phyloP scores from a whole-genome alignment of 106 monocot species.

The Narthecium ossifragum region DNA sequence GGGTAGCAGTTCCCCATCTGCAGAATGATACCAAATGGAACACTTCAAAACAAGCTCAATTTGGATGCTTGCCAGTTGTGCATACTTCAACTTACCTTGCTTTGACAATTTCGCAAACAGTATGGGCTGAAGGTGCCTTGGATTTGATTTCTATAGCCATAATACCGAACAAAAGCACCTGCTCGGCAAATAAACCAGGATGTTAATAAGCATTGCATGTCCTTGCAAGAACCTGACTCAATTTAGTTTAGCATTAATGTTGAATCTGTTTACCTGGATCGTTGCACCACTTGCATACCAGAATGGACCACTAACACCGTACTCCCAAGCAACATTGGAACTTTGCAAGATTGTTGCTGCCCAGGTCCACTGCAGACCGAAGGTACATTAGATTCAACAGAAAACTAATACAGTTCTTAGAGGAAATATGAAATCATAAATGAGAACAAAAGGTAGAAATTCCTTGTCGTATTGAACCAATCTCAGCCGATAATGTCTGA shows the following conservation, averaged over 20 bases:
- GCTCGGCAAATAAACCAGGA: background rate
- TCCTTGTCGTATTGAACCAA: too few species aligned
- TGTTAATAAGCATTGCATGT: too few species aligned
- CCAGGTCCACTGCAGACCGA: conserved; percentile 79
- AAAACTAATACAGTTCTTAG: background rate
- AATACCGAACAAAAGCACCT: conserved; percentile 92
- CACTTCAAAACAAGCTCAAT: background rate
- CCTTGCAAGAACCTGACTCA: background rate
- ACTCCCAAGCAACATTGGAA: conserved; percentile 97
- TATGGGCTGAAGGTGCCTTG: conserved; percentile 90
- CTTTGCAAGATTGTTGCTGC: conserved; percentile 98
- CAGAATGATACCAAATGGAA: background rate
- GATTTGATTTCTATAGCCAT: conserved; percentile 99
- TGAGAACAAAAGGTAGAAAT: too few species aligned
- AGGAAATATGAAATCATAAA: background rate
- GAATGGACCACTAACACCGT: conserved; percentile 95
- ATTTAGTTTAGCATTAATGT: background rate
- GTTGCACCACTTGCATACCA: conserved; percentile 99
- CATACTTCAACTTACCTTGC: conserved; percentile 38
- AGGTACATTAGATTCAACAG: background rate
- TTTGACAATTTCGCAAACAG: conserved; percentile 93
- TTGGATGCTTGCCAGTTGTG: background rate
- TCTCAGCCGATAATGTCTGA: too few species aligned
- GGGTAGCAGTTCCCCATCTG: conserved; percentile 94
- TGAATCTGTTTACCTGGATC: conserved; percentile 55